Percentiles rank a stretch among this genome's conserved stretches.
phyloP scores from a whole-genome alignment of 805 yeast genomes.

The Ogataea pignaliae region DNA sequence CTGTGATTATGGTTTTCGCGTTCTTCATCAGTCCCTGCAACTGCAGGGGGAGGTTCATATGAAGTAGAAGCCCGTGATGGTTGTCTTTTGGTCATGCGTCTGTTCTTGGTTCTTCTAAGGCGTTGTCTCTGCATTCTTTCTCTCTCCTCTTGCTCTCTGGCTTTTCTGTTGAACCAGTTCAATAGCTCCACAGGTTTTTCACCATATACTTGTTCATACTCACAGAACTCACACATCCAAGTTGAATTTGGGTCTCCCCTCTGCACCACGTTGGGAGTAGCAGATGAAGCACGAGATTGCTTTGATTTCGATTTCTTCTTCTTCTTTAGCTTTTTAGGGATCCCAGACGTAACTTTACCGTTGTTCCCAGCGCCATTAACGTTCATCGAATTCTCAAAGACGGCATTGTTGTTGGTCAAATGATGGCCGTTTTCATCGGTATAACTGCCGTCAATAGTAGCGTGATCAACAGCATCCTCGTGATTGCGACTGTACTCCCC shows the following conservation, averaged over 20 bases:
- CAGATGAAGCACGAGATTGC: constrained; percentile 4
- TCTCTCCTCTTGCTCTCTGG: constrained; percentile 30
- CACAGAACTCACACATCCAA: constrained; percentile 42
- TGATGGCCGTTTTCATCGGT: neutral
- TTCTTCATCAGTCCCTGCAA: too few relatives aligned
- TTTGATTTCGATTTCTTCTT: constrained; percentile 14
- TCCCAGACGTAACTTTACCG: neutral
- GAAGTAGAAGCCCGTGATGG: neutral
- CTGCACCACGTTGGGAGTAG: neutral
- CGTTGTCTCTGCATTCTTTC: constrained; percentile 16
- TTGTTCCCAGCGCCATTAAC: too few relatives aligned
- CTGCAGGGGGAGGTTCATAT: too few relatives aligned
- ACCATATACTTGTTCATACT: constrained; percentile 46
- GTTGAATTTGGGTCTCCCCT: constrained; percentile 14
- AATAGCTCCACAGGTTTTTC: constrained; percentile 40
- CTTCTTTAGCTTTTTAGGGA: constrained; percentile 2
- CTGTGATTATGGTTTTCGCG: neutral
- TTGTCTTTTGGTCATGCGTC: constrained; percentile 3
- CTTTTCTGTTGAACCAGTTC: constrained; percentile 39
- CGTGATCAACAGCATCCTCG: too few relatives aligned
- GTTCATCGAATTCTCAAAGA: too few relatives aligned
- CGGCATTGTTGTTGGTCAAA: too few relatives aligned
- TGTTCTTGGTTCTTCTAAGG: constrained; percentile 8
- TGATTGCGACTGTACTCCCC: too few relatives aligned
- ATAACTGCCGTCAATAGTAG: neutral